Conservation (phyloP, 73 alveolate species). For the Paraurostyla sp. region DNA sequence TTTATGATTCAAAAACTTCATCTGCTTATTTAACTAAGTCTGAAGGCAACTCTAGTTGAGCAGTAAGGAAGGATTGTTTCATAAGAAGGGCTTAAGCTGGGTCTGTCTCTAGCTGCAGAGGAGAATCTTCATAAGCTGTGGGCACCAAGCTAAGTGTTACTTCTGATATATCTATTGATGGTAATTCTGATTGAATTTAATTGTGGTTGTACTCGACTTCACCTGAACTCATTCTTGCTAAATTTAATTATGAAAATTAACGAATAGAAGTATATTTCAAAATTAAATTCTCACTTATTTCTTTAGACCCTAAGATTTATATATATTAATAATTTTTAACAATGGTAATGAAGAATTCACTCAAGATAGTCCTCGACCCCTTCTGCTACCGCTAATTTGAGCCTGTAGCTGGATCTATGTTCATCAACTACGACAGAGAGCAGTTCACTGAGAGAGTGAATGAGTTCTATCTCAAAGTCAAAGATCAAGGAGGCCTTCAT, state of each 20-base stretch:
- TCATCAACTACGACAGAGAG: constrained; percentile 83
- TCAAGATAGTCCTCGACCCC: constrained; percentile 59
- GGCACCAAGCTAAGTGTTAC: not conserved
- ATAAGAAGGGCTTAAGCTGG: no score
- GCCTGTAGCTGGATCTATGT: constrained; percentile 12
- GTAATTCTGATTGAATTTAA: not conserved
- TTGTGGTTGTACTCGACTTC: constrained; percentile 59
- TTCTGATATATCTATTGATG: not conserved
- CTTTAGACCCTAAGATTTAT: not conserved
- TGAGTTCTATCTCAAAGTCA: constrained; percentile 77
- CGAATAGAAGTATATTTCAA: constrained; percentile 50
- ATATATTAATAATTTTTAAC: not conserved
- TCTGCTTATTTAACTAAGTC: no score
- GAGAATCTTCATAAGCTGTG: not conserved
- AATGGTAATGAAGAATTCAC: not conserved
- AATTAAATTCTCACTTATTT: not conserved
- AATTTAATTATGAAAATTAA: constrained; percentile 57
- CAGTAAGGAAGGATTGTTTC: no score
- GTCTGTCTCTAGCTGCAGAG: not conserved
- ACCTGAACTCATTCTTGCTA: constrained; percentile 30
- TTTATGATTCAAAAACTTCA: no score
- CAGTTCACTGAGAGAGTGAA: constrained; percentile 86
- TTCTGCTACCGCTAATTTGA: constrained; percentile 64
- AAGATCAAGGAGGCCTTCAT: constrained; percentile 77
- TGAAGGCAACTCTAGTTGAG: no score